Conservation (phyloP, 441 rosid species). For the Hura crepitans region DNA sequence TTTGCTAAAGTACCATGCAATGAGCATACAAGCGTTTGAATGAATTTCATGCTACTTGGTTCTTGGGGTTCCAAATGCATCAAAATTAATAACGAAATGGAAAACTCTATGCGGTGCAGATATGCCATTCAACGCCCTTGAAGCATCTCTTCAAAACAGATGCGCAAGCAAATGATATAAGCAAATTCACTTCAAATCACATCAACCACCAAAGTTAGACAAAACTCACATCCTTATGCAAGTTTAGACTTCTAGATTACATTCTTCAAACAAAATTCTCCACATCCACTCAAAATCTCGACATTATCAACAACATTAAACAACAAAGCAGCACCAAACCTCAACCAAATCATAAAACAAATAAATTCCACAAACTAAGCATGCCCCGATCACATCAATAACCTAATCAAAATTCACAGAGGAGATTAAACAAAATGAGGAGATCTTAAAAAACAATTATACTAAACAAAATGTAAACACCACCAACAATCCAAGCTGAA, state of each 20-base stretch:
- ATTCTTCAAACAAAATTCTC: not conserved
- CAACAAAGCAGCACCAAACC: not conserved
- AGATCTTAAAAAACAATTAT: not conserved
- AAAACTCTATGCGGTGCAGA: not conserved
- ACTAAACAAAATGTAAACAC: not conserved
- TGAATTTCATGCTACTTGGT: not conserved
- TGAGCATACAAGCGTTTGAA: not conserved
- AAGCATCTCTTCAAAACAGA: not conserved
- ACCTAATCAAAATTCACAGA: not conserved
- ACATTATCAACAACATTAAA: not conserved
- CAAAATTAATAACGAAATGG: not conserved
- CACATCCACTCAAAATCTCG: constrained; percentile 8
- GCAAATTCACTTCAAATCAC: not conserved
- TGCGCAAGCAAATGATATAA: not conserved
- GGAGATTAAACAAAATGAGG: not conserved
- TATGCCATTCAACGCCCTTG: not conserved
- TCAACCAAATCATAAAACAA: not conserved
- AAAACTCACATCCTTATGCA: not conserved
- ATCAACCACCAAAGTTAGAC: not conserved
- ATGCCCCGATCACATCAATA: not conserved
- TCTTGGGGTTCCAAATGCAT: not conserved
- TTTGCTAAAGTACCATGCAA: not conserved
- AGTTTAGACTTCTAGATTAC: not conserved
- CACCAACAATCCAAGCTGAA: not conserved
- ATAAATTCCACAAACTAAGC: not conserved